Conservation (phyloP, 805 yeast species). For the Kluyveromyces aestuarii region DNA sequence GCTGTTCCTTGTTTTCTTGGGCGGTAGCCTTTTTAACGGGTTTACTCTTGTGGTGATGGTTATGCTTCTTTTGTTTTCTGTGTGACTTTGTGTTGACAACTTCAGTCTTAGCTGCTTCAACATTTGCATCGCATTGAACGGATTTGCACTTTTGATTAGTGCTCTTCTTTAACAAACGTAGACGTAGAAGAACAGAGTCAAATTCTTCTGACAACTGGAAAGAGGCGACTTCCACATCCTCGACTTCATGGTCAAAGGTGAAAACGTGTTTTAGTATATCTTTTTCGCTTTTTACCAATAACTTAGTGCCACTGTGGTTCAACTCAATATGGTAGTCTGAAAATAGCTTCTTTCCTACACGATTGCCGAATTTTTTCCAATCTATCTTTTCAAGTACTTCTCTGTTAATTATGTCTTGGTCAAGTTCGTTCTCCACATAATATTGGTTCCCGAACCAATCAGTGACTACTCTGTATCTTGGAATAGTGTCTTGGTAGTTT, state of each 20-base stretch:
- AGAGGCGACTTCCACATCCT: constrained; percentile 17
- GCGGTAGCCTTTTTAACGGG: too few relatives aligned
- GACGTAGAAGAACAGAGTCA: not conserved
- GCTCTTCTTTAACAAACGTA: constrained; percentile 1
- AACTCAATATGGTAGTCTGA: constrained; percentile 23
- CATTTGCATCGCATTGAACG: not conserved
- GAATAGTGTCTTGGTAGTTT: constrained; percentile 9
- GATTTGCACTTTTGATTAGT: too few relatives aligned
- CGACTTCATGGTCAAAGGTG: constrained; percentile 12
- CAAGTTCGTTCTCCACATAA: constrained; percentile 21
- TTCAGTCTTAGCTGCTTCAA: not conserved
- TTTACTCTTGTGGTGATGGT: too few relatives aligned
- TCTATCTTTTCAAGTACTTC: constrained; percentile 16
- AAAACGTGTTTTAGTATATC: constrained; percentile 16
- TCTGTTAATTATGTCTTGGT: constrained; percentile 12
- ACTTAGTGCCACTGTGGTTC: constrained; percentile 17
- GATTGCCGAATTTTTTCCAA: constrained; percentile 10
- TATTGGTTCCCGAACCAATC: constrained; percentile 25
- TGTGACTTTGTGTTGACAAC: too few relatives aligned
- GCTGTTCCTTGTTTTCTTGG: not conserved
- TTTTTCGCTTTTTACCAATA: constrained; percentile 13
- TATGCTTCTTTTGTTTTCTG: too few relatives aligned
- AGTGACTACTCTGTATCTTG: constrained; percentile 16
- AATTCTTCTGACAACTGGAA: constrained; percentile 2
- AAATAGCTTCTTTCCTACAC: constrained; percentile 18